A percentile compares a stretch with the other conserved stretches of the same genome.
These are phyloP conservation scores for Sporobolomyces phaffii DNA, from an alignment of 768 basidiomycete species.

Conservation along the genomic window DNA sequence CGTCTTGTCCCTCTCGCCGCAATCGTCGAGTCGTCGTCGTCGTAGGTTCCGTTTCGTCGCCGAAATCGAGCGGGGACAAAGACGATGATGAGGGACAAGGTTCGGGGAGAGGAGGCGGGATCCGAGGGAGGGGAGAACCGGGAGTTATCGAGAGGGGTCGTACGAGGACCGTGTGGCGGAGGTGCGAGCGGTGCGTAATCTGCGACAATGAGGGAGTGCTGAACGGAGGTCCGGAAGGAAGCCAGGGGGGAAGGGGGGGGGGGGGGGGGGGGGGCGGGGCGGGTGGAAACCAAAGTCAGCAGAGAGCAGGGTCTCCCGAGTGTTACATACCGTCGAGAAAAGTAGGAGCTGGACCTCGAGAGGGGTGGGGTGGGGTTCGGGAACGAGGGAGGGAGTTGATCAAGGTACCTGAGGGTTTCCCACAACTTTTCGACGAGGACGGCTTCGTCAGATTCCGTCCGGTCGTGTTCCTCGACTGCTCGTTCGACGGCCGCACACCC, in stretches of 20 bases:
- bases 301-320: too few species aligned
- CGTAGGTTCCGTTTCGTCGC: too few species aligned
- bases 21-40: too few species aligned
- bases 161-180: slow-evolving; percentile 37
- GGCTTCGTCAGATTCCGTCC: slow-evolving; percentile 39
- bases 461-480: slow-evolving; percentile 6
- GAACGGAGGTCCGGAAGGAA: neutral
- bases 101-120: slow-evolving; percentile 22
- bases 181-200: slow-evolving; percentile 22
- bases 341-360: neutral
- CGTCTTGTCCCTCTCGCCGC: slow-evolving; percentile 5
- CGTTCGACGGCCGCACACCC: slow-evolving; percentile 41
- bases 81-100: neutral
- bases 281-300: too few species aligned
- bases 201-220: slow-evolving; percentile 11
- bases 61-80: too few species aligned
- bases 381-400: too few species aligned
- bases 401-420: slow-evolving; percentile 41
- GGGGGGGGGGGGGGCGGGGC: too few species aligned
- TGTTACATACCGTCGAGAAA: too few species aligned
- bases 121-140: slow-evolving; percentile 2
- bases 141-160: slow-evolving; percentile 30
- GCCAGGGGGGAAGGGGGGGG: too few species aligned
- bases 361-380: too few species aligned
- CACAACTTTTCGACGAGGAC: slow-evolving; percentile 38